Evolutionary conservation across 208 protist species (phyloP).

Genomic region (Leishmania tarentolae): DNA sequence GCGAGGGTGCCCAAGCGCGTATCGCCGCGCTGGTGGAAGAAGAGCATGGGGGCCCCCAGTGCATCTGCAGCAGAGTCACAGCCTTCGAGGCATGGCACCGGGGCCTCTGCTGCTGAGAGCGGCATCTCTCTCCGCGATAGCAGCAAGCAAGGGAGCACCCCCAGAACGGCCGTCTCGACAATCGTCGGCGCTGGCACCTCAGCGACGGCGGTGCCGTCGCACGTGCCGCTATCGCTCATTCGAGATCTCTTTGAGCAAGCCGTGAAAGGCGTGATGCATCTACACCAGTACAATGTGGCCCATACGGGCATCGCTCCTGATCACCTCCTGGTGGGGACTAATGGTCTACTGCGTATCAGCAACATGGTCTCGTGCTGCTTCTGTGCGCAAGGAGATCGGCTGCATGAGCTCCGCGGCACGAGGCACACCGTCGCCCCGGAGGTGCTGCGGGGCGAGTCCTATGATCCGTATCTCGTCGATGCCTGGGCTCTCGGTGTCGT

Average conservation of each 20-base stretch:
- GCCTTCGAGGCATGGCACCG: background rate
- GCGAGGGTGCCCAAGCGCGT: background rate
- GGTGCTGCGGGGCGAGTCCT: constrained; percentile 62
- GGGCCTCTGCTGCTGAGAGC: background rate
- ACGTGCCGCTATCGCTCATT: constrained; percentile 26
- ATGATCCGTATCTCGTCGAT: constrained; percentile 82
- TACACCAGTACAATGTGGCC: constrained; percentile 74
- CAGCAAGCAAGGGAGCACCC: background rate
- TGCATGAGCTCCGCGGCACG: constrained; percentile 73
- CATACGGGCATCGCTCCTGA: constrained; percentile 87
- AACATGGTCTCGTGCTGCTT: constrained; percentile 76
- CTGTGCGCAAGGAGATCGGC: constrained; percentile 46
- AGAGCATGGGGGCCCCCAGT: background rate
- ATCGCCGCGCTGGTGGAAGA: constrained; percentile 3
- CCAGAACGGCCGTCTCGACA: background rate
- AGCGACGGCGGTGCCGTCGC: background rate
- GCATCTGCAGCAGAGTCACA: background rate
- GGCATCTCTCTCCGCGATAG: too few relatives aligned
- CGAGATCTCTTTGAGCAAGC: constrained; percentile 68
- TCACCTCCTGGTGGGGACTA: constrained; percentile 74
- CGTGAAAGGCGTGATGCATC: constrained; percentile 70
- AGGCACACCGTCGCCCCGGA: constrained; percentile 88
- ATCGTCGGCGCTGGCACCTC: background rate
- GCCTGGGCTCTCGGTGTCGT: constrained; percentile 84
- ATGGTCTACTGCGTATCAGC: constrained; percentile 71